phyloP scores from a whole-genome alignment of 805 yeast genomes.

The Sugiyamaella boreocaroliniensis region DNA sequence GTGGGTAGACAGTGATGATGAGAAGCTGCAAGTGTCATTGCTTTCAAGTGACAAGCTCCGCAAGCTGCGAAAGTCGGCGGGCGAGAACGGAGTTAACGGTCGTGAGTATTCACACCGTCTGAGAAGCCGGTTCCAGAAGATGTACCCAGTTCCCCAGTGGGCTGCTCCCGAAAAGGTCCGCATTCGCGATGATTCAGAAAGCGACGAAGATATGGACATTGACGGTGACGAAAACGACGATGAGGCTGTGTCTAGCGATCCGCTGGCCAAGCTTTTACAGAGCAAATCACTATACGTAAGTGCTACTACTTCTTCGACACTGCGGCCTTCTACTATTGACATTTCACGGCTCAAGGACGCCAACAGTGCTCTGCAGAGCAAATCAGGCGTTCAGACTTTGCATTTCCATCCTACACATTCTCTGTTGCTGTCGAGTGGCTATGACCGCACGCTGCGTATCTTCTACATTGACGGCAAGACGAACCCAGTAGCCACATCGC shows the following conservation, averaged over 20 bases:
- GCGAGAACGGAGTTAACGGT: constrained; percentile 51
- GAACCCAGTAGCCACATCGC: constrained; percentile 74
- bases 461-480: constrained; percentile 85
- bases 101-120: constrained; percentile 55
- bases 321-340: constrained; percentile 66
- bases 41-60: constrained; percentile 50
- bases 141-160: constrained; percentile 88
- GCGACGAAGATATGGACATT: constrained; percentile 25
- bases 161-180: constrained; percentile 35
- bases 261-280: constrained; percentile 29
- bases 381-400: constrained; percentile 76
- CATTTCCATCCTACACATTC: constrained; percentile 84
- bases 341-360: constrained; percentile 85
- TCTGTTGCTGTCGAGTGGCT: constrained; percentile 82
- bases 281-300: constrained; percentile 25
- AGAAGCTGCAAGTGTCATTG: constrained; percentile 55
- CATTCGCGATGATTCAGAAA: constrained; percentile 21
- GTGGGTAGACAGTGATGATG: constrained; percentile 94
- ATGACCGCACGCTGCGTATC: constrained; percentile 78
- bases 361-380: constrained; percentile 59
- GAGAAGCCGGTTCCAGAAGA: constrained; percentile 60
- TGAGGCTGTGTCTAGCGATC: constrained; percentile 26
- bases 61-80: constrained; percentile 60
- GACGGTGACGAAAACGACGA: constrained; percentile 28
- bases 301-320: constrained; percentile 39